phyloP scores from a whole-genome alignment of 2,329 filamentous ascomycete genomes.

The Ophiostoma himal-ulmi region DNA sequence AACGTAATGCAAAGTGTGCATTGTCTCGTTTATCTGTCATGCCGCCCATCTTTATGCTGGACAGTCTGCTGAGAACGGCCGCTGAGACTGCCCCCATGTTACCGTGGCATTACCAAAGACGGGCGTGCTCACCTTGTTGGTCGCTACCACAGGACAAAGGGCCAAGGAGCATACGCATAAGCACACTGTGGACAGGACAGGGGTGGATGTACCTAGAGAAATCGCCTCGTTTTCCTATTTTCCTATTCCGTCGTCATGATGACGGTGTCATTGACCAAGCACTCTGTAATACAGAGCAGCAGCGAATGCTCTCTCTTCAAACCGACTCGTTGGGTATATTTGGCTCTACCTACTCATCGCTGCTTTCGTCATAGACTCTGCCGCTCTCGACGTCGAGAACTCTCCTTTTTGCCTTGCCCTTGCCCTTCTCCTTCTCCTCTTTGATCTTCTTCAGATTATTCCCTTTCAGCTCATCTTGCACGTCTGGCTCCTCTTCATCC shows the following conservation, averaged over 20 bases:
- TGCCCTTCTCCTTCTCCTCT: slow-evolving; percentile 6
- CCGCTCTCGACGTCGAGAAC: neutral
- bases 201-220: neutral
- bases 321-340: neutral
- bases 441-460: slow-evolving; percentile 8
- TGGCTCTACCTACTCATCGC: neutral
- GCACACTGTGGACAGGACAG: neutral
- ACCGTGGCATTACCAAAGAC: slow-evolving; percentile 2
- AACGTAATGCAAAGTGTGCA: neutral
- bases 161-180: neutral
- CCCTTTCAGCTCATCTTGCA: slow-evolving; percentile 23
- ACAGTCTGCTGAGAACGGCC: neutral
- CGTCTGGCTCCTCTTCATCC: neutral
- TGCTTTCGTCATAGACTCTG: neutral
- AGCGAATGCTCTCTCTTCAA: too few species aligned
- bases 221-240: neutral
- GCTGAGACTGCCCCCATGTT: neutral
- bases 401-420: neutral
- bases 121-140: slow-evolving; percentile 8
- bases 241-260: neutral
- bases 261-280: neutral
- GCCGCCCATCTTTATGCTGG: neutral
- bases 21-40: neutral
- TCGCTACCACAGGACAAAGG: neutral
- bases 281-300: too few species aligned